Conservation (phyloP, 768 basidiomycete genomes). For the Collybia sp. region DNA sequence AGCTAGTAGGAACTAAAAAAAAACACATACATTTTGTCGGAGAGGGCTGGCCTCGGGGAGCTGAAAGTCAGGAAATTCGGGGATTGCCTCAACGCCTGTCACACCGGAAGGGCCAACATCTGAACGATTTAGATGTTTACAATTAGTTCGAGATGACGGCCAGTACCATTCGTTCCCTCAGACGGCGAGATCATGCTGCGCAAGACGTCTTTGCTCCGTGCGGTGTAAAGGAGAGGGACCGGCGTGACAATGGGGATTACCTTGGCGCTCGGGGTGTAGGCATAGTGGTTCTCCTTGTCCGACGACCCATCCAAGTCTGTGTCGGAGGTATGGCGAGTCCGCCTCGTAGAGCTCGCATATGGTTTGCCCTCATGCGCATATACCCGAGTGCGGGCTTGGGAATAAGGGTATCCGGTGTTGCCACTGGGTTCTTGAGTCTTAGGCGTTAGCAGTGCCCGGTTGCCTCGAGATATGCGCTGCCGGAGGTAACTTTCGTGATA, state of each 20-base stretch:
- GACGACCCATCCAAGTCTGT: not conserved
- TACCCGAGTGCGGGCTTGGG: too few relatives aligned
- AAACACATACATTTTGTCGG: not conserved
- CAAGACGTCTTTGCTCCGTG: constrained; percentile 21
- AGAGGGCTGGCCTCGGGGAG: not conserved
- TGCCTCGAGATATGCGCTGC: too few relatives aligned
- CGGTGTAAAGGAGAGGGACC: constrained; percentile 23
- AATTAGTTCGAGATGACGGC: too few relatives aligned
- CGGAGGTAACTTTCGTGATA: too few relatives aligned
- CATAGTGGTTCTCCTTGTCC: not conserved
- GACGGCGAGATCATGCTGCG: constrained; percentile 24
- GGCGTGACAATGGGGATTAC: constrained; percentile 20
- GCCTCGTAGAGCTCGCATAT: too few relatives aligned
- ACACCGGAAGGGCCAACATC: not conserved
- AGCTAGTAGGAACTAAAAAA: not conserved
- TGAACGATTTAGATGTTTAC: not conserved
- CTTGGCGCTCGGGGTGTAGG: not conserved
- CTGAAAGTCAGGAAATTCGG: not conserved
- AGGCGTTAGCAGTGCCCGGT: too few relatives aligned
- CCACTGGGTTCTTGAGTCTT: too few relatives aligned
- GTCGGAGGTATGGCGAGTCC: too few relatives aligned
- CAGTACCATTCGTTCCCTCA: not conserved
- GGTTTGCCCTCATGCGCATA: too few relatives aligned
- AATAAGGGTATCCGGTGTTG: too few relatives aligned
- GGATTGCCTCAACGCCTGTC: not conserved